Percentiles rank a stretch among this genome's conserved stretches.
These are phyloP conservation scores for Chlorella vulgaris DNA, from an alignment of 139 green algal genomes.

Conservation along the genomic window DNA sequence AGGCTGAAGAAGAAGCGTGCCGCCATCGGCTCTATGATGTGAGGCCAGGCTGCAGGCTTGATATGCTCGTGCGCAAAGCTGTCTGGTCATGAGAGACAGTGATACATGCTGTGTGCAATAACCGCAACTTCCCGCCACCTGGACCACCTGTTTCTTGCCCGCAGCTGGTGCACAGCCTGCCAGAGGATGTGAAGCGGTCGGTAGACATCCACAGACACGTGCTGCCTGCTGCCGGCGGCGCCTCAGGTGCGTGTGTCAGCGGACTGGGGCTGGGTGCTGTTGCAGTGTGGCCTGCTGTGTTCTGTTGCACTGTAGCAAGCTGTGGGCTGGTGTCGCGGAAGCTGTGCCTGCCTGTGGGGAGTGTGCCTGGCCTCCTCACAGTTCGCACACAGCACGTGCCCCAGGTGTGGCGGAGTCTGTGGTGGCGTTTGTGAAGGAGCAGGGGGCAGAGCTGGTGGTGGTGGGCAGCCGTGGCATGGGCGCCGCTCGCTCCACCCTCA, in stretches of 20 bases:
- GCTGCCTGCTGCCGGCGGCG: slow-evolving; percentile 35
- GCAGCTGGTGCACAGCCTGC: slow-evolving; percentile 19
- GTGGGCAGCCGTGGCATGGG: slow-evolving; percentile 58
- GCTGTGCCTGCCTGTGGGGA: not conserved
- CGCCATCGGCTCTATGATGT: slow-evolving; percentile 14
- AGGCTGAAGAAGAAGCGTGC: slow-evolving; percentile 28
- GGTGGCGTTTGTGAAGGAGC: slow-evolving; percentile 45
- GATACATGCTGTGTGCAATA: not conserved
- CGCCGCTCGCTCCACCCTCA: slow-evolving; percentile 39
- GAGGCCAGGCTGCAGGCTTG: not conserved
- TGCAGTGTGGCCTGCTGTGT: not conserved
- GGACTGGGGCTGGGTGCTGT: not conserved
- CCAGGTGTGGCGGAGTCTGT: slow-evolving; percentile 52
- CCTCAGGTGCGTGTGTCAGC: slow-evolving; percentile 3
- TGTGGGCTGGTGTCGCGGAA: not conserved
- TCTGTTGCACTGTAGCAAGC: too few relatives aligned
- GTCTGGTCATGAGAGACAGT: not conserved
- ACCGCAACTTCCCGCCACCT: not conserved
- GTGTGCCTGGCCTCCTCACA: too few relatives aligned
- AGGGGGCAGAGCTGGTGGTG: slow-evolving; percentile 52
- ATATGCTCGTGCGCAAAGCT: not conserved
- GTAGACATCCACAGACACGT: slow-evolving; percentile 9
- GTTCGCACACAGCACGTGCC: not conserved
- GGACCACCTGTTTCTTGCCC: not conserved
- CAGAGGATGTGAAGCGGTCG: not conserved